Percentiles rank a stretch among this genome's conserved stretches.
phyloP scores from a whole-genome alignment of 768 basidiomycete genomes.

The Boletus rubroflammeus region DNA sequence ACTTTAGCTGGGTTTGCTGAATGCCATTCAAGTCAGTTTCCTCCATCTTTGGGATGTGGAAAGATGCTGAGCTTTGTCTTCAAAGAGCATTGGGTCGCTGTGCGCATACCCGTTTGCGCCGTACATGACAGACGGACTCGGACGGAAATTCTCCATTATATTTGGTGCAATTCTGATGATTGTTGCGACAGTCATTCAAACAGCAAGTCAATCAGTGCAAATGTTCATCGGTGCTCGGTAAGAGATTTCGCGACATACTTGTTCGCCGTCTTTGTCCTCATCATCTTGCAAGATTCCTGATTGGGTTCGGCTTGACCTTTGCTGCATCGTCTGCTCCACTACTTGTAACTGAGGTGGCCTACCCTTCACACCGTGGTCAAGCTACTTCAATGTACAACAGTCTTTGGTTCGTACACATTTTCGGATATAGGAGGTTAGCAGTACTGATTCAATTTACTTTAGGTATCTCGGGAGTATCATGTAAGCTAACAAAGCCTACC shows the following conservation, averaged over 20 bases:
- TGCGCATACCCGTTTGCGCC: background rate
- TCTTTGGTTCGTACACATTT: background rate
- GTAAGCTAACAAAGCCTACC: background rate
- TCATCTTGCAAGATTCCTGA: background rate
- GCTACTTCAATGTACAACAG: background rate
- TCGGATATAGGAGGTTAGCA: background rate
- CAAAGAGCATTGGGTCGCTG: slow-evolving; percentile 9
- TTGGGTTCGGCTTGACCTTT: background rate
- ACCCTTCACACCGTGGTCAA: background rate
- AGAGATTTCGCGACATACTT: background rate
- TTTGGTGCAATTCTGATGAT: background rate
- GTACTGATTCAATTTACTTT: background rate
- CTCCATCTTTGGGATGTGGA: background rate
- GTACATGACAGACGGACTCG: background rate
- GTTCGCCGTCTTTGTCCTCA: background rate
- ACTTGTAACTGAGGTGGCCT: background rate
- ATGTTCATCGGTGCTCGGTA: background rate
- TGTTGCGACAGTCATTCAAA: background rate
- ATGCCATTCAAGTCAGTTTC: slow-evolving; percentile 34
- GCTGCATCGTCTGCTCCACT: background rate
- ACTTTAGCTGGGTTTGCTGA: slow-evolving; percentile 33
- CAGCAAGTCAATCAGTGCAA: background rate
- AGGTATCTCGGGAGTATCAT: background rate
- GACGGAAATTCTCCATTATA: background rate
- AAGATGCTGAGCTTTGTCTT: background rate